Base-by-base conservation (phyloP, 2,329 filamentous ascomycete genomes). In the Aspergillus sp. region DNA sequence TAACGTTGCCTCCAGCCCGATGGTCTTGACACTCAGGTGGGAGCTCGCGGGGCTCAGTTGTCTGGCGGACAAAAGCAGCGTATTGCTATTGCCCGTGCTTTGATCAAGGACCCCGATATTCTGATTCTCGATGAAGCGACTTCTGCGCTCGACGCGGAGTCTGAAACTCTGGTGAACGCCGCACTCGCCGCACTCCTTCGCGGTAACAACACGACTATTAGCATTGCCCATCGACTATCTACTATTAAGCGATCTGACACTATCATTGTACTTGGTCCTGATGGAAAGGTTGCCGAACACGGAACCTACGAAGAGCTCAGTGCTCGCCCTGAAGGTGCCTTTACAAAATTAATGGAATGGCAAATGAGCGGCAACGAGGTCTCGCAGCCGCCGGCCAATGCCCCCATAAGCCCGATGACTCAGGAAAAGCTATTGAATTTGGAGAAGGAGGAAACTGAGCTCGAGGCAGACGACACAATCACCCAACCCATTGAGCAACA, bases 321-420 rank as follows among this genome's bases (percentile, higher is more conserved):
- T 41, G 74, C 78, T 5, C 81, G 88, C 47, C 78, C 79, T 11
- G 73, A 85, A 7, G 94, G 91, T 41, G 89, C 90, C 2, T 98
- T 98, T 62, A 91, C 84, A 57, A 93, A 86, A 69, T 75, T 98
- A 42, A 98, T 98, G 93, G 91, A 97, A 68, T 97, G 90, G 90
- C 93, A 98, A 70, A 87, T 97, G 81, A 93, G 79, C 57, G 91
- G 90, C 9, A 86, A 86, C 7, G 89, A 95, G 30, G 49, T 49
- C 8, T 27, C 53, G 27, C 44, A 63, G 46, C 50, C 64, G 42
- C 47, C 57, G 26, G 36, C 50, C 33, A 41, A 44, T 48, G 39
- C 48, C 19, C 43, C 51, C 29, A 53, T 59, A 43, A 64, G 54
- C n/a, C 67, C 66, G 28, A 63, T 64, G 7, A 74, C 64, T 6